A percentile compares a stretch with the other conserved stretches of the same genome.
phyloP scores from a whole-genome alignment of 495 filamentous ascomycete genomes.

The Aspergillus heteromorphus region DNA sequence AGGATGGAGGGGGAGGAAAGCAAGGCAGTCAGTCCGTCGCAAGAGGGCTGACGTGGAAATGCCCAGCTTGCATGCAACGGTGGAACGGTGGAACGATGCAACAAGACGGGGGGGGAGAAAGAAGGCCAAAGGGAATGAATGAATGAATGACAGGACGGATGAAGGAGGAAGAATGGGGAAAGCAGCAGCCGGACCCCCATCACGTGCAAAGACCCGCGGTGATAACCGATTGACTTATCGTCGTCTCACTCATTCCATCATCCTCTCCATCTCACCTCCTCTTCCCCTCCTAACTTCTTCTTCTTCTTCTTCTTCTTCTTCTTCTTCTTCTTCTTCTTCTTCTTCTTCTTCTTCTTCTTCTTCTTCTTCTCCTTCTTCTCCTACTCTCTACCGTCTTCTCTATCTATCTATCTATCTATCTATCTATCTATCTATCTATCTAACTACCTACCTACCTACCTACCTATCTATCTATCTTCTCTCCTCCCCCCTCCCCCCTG shows the following conservation, averaged over 20 bases:
- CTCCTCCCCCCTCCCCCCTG: not conserved
- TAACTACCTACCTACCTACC: too few species aligned
- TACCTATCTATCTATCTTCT: not conserved
- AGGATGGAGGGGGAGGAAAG: not conserved
- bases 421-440: too few species aligned
- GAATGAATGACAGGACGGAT: not conserved
- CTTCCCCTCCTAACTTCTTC: not conserved
- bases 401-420: too few species aligned
- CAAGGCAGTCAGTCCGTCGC: not conserved
- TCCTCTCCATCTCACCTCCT: not conserved
- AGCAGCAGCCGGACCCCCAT: not conserved
- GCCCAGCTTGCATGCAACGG: not conserved
- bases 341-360: too few species aligned
- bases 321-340: too few species aligned
- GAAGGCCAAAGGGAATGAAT: not conserved
- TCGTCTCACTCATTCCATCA: conserved; percentile 4
- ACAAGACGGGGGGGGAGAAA: not conserved
- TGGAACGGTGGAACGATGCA: not conserved
- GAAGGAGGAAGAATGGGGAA: not conserved
- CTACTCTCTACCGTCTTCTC: too few species aligned
- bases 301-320: not conserved
- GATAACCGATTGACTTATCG: conserved; percentile 9
- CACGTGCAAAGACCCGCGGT: not conserved
- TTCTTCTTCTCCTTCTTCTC: too few species aligned
- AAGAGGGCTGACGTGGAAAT: not conserved